Base-by-base conservation (phyloP, 176 grass and related monocot species). In the Coix lacrymajobi region DNA sequence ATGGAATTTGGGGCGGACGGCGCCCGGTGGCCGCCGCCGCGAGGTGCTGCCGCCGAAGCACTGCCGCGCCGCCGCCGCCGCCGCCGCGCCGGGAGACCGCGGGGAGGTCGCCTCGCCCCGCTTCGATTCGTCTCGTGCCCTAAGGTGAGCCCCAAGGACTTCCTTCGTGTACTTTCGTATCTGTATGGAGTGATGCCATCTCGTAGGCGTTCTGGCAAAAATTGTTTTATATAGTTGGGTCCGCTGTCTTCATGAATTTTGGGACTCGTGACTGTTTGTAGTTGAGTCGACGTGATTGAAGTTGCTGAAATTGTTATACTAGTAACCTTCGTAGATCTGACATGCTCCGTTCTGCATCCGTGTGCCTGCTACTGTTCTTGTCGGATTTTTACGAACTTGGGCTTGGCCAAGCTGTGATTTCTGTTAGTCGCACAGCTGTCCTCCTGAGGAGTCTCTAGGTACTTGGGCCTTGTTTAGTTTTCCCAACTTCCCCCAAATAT, bases 121-220 rank as follows among this genome's bases (percentile, higher is more conserved):
- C 76, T 91, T 91, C 75, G 92, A 94, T 84, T 94, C 92, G 71
- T 89, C 83, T 19, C 89, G 86, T 46, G 83, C 86, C 69, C 76
- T 94, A 62, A 94, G 92, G 92, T 94, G 79, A 89, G 73, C 31
- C 10, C 14, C 41, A 11, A n/a, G 32, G 37, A 13, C 29, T 7
- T 31, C 29, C 26, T 82, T 44, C 19, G 20, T 46, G 68, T 30
- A 29, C 38, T n/a, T 26, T 83, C 9, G 31, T 79, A 22, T 41
- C 48, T 28, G 16, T 15, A 66, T 6, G 22, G 28, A 69, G 12
- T 51, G 57, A 33, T 28, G 2, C 1, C 54, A 41, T 20, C 14
- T 70, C 31, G 3, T 36, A 71, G 67, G 49, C 44, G 52, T 37
- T 44, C 63, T 32, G 22, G 36, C 3, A 38, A 13, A n/a, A 66